Percentiles rank a stretch among this genome's conserved stretches.
Evolutionary conservation across 164 flowering plant species (phyloP).

Genomic region (Brasenia schreberi): DNA sequence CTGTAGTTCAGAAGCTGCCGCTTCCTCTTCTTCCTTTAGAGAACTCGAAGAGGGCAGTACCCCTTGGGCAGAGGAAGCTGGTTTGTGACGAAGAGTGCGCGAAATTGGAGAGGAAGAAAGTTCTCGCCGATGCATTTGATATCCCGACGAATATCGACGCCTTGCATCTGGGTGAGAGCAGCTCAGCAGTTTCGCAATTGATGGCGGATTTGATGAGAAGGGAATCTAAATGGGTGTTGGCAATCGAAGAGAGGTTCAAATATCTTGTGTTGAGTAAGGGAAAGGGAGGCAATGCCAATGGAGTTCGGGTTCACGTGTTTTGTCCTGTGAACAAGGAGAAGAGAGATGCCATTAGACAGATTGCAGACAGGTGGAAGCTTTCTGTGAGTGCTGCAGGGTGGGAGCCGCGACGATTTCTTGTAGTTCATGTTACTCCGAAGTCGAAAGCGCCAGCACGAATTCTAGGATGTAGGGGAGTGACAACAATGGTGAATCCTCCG

Average conservation of each 20-base stretch:
- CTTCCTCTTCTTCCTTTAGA: slow-evolving; percentile 70
- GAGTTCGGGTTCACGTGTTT: slow-evolving; percentile 71
- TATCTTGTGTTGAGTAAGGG: slow-evolving; percentile 65
- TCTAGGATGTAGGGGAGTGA: slow-evolving; percentile 33
- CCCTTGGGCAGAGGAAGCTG: slow-evolving; percentile 85
- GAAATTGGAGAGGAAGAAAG: slow-evolving; percentile 70
- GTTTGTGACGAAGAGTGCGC: slow-evolving; percentile 83
- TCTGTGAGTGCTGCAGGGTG: slow-evolving; percentile 71
- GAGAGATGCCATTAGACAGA: slow-evolving; percentile 75
- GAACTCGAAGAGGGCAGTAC: slow-evolving; percentile 44
- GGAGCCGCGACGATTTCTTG: slow-evolving; percentile 88
- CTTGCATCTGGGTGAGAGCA: slow-evolving; percentile 74
- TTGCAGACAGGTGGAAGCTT: slow-evolving; percentile 97
- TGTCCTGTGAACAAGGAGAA: slow-evolving; percentile 77
- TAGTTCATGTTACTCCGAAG: slow-evolving; percentile 69
- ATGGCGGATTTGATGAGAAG: slow-evolving; percentile 63
- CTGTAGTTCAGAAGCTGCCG: slow-evolving; percentile 62
- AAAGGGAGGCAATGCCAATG: slow-evolving; percentile 27
- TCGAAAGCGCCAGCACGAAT: slow-evolving; percentile 75
- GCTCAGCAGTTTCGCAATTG: slow-evolving; percentile 35
- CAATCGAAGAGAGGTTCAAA: slow-evolving; percentile 90
- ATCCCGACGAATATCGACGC: slow-evolving; percentile 63
- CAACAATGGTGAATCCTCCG: slow-evolving; percentile 28
- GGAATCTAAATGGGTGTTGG: slow-evolving; percentile 84
- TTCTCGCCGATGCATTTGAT: slow-evolving; percentile 94